A percentile compares a stretch with the other conserved stretches of the same genome.
Conservation (phyloP, 2,329 filamentous ascomycete species). For the Aspergillus thermomutatus region DNA sequence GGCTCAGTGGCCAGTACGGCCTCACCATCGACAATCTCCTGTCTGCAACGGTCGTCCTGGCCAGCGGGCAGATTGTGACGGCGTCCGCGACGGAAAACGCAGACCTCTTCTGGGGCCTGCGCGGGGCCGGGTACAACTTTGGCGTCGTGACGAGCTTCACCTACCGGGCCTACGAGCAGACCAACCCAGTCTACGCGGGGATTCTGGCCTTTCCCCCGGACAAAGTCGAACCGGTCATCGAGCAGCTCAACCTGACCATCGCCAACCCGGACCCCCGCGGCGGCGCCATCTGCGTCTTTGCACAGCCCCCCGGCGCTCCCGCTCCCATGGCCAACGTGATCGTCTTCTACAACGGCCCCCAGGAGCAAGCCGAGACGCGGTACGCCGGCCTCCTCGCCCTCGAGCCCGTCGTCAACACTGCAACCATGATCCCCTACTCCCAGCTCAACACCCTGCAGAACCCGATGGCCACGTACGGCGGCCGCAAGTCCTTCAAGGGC, state of each 20-base stretch:
- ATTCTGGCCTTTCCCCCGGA: slow-evolving; percentile 25
- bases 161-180: slow-evolving; percentile 33
- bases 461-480: slow-evolving; percentile 36
- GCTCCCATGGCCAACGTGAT: slow-evolving; percentile 30
- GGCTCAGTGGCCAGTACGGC: slow-evolving; percentile 54
- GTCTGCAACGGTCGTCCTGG: slow-evolving; percentile 38
- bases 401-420: slow-evolving; percentile 35
- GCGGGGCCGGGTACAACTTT: slow-evolving; percentile 47
- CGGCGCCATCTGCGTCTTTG: slow-evolving; percentile 26
- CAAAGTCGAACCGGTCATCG: slow-evolving; percentile 22
- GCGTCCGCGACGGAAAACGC: slow-evolving; percentile 43
- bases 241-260: slow-evolving; percentile 43
- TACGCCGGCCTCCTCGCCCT: slow-evolving; percentile 40
- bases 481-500: slow-evolving; percentile 43
- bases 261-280: slow-evolving; percentile 59
- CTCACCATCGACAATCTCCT: slow-evolving; percentile 52
- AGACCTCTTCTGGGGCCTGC: slow-evolving; percentile 50
- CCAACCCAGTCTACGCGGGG: slow-evolving; percentile 32
- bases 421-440: slow-evolving; percentile 42
- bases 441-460: slow-evolving; percentile 40
- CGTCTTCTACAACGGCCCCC: slow-evolving; percentile 38
- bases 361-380: slow-evolving; percentile 32
- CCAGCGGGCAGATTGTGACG: slow-evolving; percentile 36
- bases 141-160: slow-evolving; percentile 47
- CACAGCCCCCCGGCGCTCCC: slow-evolving; percentile 28